Evolutionary conservation across 192 early-diverging fungal genomes (phyloP).

Genomic region (Spizellomyces punctatus): DNA sequence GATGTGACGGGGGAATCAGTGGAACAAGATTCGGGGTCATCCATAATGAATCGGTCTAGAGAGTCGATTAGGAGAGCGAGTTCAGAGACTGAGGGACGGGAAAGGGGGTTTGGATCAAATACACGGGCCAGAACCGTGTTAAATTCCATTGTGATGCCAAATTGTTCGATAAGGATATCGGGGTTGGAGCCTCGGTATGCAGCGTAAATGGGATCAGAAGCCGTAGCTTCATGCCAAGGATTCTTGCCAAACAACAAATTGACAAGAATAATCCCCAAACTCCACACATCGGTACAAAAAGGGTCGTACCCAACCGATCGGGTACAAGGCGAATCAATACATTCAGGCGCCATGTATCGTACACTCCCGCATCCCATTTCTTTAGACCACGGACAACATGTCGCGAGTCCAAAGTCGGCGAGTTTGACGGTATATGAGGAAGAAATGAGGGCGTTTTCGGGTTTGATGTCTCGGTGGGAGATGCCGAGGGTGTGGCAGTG

Average conservation of each 20-base stretch:
- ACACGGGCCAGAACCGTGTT: constrained; percentile 70
- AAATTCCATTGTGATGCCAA: constrained; percentile 65
- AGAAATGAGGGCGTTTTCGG: constrained; percentile 82
- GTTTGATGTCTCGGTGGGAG: constrained; percentile 94
- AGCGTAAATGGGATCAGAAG: constrained; percentile 76
- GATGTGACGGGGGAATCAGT: no score
- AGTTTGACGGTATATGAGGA: constrained; percentile 68
- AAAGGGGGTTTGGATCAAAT: constrained; percentile 63
- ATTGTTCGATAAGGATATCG: constrained; percentile 40
- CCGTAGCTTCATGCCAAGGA: constrained; percentile 65
- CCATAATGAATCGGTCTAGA: no score
- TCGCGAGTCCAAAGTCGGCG: constrained; percentile 93
- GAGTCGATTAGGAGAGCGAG: no score
- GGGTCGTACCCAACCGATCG: constrained; percentile 59
- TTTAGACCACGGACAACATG: constrained; percentile 66
- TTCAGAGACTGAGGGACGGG: constrained; percentile 20
- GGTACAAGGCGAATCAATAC: constrained; percentile 24
- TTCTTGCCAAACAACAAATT: constrained; percentile 87
- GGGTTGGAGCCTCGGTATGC: constrained; percentile 45
- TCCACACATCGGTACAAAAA: constrained; percentile 85
- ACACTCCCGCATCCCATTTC: constrained; percentile 88
- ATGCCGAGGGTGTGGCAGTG: constrained; percentile 77
- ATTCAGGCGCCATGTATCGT: constrained; percentile 87
- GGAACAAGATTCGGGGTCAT: no score
- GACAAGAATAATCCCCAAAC: constrained; percentile 85